Percentiles rank a stretch among this genome's conserved stretches.
phyloP scores from a whole-genome alignment of 192 early-diverging fungal species.

The Linnemannia elongata region DNA sequence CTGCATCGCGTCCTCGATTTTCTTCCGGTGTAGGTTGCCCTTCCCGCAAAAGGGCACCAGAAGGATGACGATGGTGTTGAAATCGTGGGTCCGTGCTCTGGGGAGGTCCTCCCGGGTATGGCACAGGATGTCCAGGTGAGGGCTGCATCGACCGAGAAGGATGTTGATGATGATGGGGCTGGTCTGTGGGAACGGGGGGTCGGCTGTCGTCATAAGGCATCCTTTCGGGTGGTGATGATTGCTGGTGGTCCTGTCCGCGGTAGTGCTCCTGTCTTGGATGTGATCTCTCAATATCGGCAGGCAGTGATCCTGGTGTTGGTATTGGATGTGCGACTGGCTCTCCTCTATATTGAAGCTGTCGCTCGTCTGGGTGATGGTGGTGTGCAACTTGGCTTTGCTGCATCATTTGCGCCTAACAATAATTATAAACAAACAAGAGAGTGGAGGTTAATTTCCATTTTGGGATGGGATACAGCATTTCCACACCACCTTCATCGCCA shows the following conservation, averaged over 20 bases:
- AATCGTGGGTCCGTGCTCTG: background rate
- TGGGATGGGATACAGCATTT: background rate
- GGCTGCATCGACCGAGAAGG: conserved; percentile 3
- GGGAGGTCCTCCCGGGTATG: background rate
- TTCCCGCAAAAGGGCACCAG: conserved; percentile 8
- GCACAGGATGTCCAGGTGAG: conserved; percentile 1
- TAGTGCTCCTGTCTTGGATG: conserved; percentile 14
- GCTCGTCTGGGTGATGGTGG: conserved; percentile 9
- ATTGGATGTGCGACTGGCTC: background rate
- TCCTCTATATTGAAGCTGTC: conserved; percentile 18
- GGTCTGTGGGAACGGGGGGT: background rate
- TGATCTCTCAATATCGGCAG: background rate
- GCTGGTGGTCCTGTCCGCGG: conserved; percentile 15
- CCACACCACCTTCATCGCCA: background rate
- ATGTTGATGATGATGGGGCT: background rate
- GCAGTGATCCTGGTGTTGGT: background rate
- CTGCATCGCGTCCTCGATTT: background rate
- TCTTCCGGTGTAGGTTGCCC: background rate
- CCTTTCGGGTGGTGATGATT: background rate
- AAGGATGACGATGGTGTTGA: conserved; percentile 19
- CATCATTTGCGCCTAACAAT: background rate
- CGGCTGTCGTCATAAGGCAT: background rate
- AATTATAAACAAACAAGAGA: background rate
- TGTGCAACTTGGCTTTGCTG: conserved; percentile 6
- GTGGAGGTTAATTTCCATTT: conserved; percentile 6